Base-by-base conservation (phyloP, 192 early-diverging fungal genomes). In the Linnemannia zychae region DNA sequence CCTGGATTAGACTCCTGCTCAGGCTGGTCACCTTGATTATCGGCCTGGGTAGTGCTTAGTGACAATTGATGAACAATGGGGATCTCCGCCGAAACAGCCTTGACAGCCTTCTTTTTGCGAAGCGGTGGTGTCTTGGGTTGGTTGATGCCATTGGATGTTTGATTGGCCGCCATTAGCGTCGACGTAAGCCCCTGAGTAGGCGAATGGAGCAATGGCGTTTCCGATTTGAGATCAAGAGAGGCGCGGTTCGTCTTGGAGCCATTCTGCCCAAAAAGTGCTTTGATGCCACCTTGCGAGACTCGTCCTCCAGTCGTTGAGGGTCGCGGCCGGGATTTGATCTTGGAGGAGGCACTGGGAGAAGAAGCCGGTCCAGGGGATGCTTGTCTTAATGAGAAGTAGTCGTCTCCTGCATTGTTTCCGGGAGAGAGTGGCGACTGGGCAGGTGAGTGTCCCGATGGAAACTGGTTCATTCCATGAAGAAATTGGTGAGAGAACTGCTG, bases 281-380 rank as follows among this genome's bases (percentile, higher is more conserved):
- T 84, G 53, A 84, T 84, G 12, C 82, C 82, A 7, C 82, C 82
- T 37, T 84, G 82, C 36, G 82, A 84, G 16, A 84, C 63, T 46
- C 82, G 74, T 24, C 67, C 60, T 1, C 72, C 73, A 16, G 76
- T 67, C 2, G 73, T 78, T 3, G 82, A 84, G 5, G 82, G 77
- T 24, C 82, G 73, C 40, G 82, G 82, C 17, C 82, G 68, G 0
- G 82, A 84, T 37, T 84, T 84, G 37, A 84, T 84, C 47, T 84
- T 84, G 34, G 77, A 75, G 1, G 67, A 65, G 13, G 52, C 82
- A 33, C 82, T 60, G 34, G 82, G 82, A 0, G 82, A 84, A 0
- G 82, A 78, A 31, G 82, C 82, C 28, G 82, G 76, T 12, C 82
- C 82, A 1, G 82, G 72, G 7, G 82, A 71, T 37, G 71, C 82